Conservation (phyloP, 2,329 filamentous ascomycete species). For the Alternaria sp. region DNA sequence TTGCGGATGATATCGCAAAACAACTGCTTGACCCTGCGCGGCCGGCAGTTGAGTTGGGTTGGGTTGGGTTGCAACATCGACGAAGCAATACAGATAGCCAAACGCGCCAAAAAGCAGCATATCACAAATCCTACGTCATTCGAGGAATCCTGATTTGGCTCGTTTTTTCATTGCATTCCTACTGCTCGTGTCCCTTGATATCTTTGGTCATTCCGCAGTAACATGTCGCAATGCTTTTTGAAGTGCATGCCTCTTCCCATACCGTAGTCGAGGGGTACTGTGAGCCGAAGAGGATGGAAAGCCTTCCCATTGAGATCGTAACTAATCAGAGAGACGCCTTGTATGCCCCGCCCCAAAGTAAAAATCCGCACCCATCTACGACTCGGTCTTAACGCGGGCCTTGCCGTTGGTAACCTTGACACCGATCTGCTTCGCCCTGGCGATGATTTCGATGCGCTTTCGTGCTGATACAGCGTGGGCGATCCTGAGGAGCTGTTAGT, state of each 20-base stretch:
- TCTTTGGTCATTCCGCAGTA: slow-evolving; percentile 28
- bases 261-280: slow-evolving; percentile 28
- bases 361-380: slow-evolving; percentile 56
- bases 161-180: slow-evolving; percentile 41
- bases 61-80: not conserved
- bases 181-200: slow-evolving; percentile 30
- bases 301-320: slow-evolving; percentile 49
- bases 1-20: slow-evolving; percentile 17
- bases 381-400: slow-evolving; percentile 98
- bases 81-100: not conserved
- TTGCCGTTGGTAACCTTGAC: slow-evolving; percentile 99
- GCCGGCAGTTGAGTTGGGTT: not conserved
- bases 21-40: slow-evolving; percentile 5
- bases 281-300: slow-evolving; percentile 41
- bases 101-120: slow-evolving; percentile 9
- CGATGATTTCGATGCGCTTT: slow-evolving; percentile 98
- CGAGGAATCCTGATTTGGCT: slow-evolving; percentile 25
- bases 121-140: slow-evolving; percentile 12
- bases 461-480: slow-evolving; percentile 96
- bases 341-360: slow-evolving; percentile 46
- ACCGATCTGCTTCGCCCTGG: slow-evolving; percentile 95
- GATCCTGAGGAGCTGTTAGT: slow-evolving; percentile 70
- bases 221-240: slow-evolving; percentile 39
- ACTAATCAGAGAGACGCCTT: slow-evolving; percentile 52
- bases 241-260: slow-evolving; percentile 41